Evolutionary conservation across 2,329 filamentous ascomycete genomes (phyloP), one percentile per base, ranked within the genome.

Genomic region (Trichoderma pleuroti): DNA sequence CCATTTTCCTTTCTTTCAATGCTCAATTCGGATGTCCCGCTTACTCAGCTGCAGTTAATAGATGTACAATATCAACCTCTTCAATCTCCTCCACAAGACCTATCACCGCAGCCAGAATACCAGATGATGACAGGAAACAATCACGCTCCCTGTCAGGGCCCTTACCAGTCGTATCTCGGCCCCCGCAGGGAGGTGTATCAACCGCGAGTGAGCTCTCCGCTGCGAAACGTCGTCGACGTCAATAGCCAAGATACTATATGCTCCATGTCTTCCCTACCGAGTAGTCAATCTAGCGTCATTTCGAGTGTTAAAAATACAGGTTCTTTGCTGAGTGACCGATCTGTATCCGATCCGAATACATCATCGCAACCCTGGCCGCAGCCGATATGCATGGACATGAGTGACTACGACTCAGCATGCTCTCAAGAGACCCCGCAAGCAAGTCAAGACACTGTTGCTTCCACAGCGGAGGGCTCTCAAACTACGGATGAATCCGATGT

Each of bases 131-230:
- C 61, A 49, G 5, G 7, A 18, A 24, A 3, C 24, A 24, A 24
- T 11, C 32, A 24, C 11, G 7, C 21, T n/a, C 46, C 74, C 16
- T 72, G 74, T n/a, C 49, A 75, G 2, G 78, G 76, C 46, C 75
- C 77, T 2, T 76, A 79, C 32, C 74, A 75, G 10, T 67, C 74
- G 16, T 71, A 76, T 52, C 63, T 73, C 28, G 66, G 64, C 28
- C 73, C 69, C 56, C 70, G 70, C 9, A 68, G 49, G 14, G 68
- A 66, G 11, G 60, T 70, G 18, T 34, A 59, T 5, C 73, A 69
- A 24, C 77, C 77, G 11, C 74, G 71, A 1, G 71, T 78, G 10
- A 72, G 76, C 30, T 81, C 79, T 9, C 77, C 77, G 14, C 71
- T 80, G 2, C 74, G 68, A 57, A 71, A 74, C 30, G 74, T 71